These are phyloP conservation scores for Cystofilobasidium capitatum DNA, from an alignment of 768 basidiomycete genomes.

Conservation along the genomic window DNA sequence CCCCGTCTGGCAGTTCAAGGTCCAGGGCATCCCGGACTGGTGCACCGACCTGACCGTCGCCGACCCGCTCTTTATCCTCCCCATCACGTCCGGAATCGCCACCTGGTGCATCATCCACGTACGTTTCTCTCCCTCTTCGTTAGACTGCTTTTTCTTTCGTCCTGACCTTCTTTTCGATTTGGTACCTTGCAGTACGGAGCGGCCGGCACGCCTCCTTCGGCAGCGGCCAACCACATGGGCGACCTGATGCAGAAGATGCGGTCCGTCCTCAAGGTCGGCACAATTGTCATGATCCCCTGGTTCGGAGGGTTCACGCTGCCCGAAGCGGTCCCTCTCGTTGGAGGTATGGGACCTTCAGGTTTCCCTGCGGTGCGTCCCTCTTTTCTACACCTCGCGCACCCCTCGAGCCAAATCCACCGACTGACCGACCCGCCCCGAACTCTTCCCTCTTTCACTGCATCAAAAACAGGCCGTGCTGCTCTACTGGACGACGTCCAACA, in stretches of 20 bases:
- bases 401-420: too few relatives aligned
- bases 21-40: constrained; percentile 59
- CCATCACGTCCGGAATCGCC: constrained; percentile 49
- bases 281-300: constrained; percentile 1
- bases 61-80: constrained; percentile 70
- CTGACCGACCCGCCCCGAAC: neutral
- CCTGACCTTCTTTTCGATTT: neutral
- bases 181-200: constrained; percentile 43
- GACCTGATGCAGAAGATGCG: neutral
- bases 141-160: neutral
- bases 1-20: constrained; percentile 62
- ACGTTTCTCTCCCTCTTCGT: constrained; percentile 33
- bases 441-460: neutral
- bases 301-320: constrained; percentile 14
- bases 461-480: constrained; percentile 49
- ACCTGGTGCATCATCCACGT: constrained; percentile 66
- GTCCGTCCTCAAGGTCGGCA: neutral
- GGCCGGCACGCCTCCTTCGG: constrained; percentile 45
- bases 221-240: neutral
- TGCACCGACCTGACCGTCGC: constrained; percentile 65
- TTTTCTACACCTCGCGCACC: neutral
- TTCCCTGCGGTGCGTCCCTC: constrained; percentile 52
- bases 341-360: neutral
- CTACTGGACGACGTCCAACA: constrained; percentile 51
- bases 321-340: constrained; percentile 47